These are phyloP conservation scores for Apophysomyces elegans DNA, from an alignment of 371 early-diverging fungal species.

Conservation along the genomic window DNA sequence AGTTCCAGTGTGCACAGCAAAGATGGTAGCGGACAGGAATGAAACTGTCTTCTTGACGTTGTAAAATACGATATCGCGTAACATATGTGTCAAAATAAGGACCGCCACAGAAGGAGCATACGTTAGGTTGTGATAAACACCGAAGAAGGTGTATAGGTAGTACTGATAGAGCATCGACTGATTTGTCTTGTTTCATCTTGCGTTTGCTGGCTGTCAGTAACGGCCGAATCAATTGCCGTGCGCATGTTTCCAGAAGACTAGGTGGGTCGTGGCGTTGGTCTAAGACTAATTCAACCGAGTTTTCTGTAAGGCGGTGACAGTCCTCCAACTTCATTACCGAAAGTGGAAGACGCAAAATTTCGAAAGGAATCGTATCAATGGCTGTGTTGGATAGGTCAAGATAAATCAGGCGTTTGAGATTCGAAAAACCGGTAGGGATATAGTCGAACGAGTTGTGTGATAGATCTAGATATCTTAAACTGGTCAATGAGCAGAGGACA, in stretches of 20 bases:
- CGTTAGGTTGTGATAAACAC: conserved; percentile 61
- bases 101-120: conserved; percentile 82
- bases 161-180: neutral
- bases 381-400: conserved; percentile 37
- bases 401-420: conserved; percentile 20
- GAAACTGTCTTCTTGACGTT: conserved; percentile 38
- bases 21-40: conserved; percentile 26
- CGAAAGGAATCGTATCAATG: conserved; percentile 39
- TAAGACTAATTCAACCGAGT: conserved; percentile 6
- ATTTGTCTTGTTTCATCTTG: neutral
- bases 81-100: conserved; percentile 73
- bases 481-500: conserved; percentile 18
- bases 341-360: conserved; percentile 26
- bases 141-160: neutral
- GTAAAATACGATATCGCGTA: conserved; percentile 61
- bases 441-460: conserved; percentile 52
- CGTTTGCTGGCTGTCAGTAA: neutral
- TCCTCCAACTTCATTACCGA: conserved; percentile 19
- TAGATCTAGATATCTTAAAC: conserved; percentile 45
- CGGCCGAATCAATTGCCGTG: conserved; percentile 14
- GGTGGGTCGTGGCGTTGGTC: conserved; percentile 23
- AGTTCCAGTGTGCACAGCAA: conserved; percentile 33
- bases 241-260: conserved; percentile 25
- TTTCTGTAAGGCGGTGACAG: conserved; percentile 14
- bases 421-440: conserved; percentile 32